These are phyloP conservation scores for Diplocarpon rosae DNA, from an alignment of 2,329 filamentous ascomycete species.

Conservation along the genomic window DNA sequence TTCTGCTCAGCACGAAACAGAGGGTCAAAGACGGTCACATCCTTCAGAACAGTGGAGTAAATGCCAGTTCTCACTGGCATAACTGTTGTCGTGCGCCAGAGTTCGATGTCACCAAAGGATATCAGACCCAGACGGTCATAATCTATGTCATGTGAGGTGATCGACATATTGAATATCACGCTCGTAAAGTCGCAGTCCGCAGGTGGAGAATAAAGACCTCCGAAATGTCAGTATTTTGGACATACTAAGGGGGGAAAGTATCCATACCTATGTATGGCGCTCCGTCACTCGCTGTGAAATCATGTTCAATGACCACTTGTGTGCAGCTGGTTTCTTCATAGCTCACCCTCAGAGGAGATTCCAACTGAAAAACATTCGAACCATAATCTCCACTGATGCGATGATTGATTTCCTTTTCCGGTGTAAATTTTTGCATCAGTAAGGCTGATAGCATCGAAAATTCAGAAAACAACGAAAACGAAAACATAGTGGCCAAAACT, in stretches of 20 bases:
- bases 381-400: too few relatives aligned
- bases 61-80: constrained; percentile 50
- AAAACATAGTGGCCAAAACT: too few relatives aligned
- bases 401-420: too few relatives aligned
- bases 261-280: constrained; percentile 52
- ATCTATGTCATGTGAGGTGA: constrained; percentile 46
- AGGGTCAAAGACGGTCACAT: constrained; percentile 52
- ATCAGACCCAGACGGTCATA: constrained; percentile 51
- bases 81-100: constrained; percentile 54
- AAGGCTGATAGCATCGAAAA: too few relatives aligned
- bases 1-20: constrained; percentile 42
- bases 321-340: constrained; percentile 14
- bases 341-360: constrained; percentile 15
- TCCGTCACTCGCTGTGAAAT: constrained; percentile 57
- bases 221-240: neutral
- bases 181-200: constrained; percentile 24
- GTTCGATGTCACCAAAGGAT: constrained; percentile 50
- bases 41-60: constrained; percentile 43
- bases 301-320: constrained; percentile 32
- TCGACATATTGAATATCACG: constrained; percentile 44
- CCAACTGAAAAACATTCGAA: constrained; percentile 15
- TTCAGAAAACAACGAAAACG: too few relatives aligned
- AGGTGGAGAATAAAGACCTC: constrained; percentile 13
- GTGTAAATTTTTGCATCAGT: too few relatives aligned
- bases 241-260: neutral